Evolutionary conservation across 1,284 basidiomycete genomes (phyloP).

Genomic region (Ceratobasidium sp.): DNA sequence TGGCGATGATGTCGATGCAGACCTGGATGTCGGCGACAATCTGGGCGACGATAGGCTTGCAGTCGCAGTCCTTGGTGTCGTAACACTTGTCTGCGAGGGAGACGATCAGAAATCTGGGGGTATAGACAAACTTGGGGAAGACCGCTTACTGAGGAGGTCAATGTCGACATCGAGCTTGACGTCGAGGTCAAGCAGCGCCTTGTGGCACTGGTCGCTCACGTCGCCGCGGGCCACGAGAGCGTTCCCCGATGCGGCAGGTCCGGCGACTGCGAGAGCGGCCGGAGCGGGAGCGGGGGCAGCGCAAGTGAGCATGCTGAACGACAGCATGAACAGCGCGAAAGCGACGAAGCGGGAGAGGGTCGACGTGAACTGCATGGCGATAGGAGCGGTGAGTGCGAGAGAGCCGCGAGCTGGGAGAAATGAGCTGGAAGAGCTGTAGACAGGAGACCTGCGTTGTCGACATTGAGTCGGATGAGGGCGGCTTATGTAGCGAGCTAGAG

Average conservation of each 20-base stretch:
- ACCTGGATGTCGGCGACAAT: neutral
- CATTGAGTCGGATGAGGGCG: conserved; percentile 7
- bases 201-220: conserved; percentile 1
- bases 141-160: neutral
- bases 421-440: conserved; percentile 17
- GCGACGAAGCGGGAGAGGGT: conserved; percentile 12
- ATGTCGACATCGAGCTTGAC: neutral
- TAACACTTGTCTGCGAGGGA: neutral
- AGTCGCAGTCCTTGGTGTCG: neutral
- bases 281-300: conserved; percentile 24
- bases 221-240: conserved; percentile 19
- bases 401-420: neutral
- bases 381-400: neutral
- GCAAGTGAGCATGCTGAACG: conserved; percentile 14
- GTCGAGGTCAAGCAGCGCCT: neutral
- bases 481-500: conserved; percentile 1
- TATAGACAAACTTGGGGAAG: neutral
- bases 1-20: conserved; percentile 8
- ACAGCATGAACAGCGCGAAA: conserved; percentile 19
- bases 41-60: conserved; percentile 1
- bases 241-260: neutral
- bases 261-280: neutral
- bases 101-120: neutral
- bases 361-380: conserved; percentile 29
- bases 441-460: conserved; percentile 30